These are phyloP conservation scores for Fusarium foetens DNA, from an alignment of 2,329 filamentous ascomycete genomes.

Conservation along the genomic window DNA sequence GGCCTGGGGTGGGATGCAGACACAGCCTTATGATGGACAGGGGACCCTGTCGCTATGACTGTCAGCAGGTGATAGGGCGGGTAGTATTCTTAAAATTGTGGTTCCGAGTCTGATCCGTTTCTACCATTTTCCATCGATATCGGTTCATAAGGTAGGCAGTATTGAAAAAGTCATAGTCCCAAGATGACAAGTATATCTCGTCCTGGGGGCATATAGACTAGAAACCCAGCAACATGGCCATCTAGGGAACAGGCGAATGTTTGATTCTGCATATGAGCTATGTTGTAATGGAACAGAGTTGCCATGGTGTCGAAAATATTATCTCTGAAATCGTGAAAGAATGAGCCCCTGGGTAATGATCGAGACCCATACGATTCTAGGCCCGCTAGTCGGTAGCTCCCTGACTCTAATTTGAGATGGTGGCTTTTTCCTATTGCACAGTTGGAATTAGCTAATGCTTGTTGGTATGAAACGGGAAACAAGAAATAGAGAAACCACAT, in stretches of 20 bases:
- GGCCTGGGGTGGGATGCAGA: constrained; percentile 28
- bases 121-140: neutral
- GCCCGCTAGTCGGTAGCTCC: constrained; percentile 4
- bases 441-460: constrained; percentile 6
- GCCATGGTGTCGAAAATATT: neutral
- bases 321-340: neutral
- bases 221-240: neutral
- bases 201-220: neutral
- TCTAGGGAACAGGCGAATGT: neutral
- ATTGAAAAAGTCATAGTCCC: neutral
- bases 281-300: neutral
- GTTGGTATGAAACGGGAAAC: constrained; percentile 30
- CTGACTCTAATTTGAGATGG: constrained; percentile 17
- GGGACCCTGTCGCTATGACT: constrained; percentile 22
- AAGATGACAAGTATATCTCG: neutral
- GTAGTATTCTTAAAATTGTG: constrained; percentile 6
- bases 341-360: neutral
- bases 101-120: constrained; percentile 3
- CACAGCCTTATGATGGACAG: constrained; percentile 42
- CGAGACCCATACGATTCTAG: constrained; percentile 10
- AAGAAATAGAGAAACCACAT: constrained; percentile 20
- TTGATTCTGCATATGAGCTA: neutral
- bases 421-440: constrained; percentile 14
- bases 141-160: neutral
- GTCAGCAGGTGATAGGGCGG: constrained; percentile 28